Evolutionary conservation across 2,329 filamentous ascomycete species (phyloP).

Genomic region (Beauveria brongniartii): DNA sequence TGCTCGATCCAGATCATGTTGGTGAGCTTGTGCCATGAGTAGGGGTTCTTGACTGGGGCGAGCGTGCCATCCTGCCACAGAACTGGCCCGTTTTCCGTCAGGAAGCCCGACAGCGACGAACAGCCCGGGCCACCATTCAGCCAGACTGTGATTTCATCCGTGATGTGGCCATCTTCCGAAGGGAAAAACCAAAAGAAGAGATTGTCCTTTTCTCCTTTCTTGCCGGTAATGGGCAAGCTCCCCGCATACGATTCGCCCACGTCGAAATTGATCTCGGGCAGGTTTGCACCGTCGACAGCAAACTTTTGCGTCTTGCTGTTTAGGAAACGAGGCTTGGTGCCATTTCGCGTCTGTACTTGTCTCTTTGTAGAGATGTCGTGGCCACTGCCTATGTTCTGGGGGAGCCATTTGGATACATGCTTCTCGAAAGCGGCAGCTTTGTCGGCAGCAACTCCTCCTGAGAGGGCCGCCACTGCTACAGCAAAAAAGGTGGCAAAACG

Average conservation of each 20-base stretch:
- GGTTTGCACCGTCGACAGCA: conserved; percentile 52
- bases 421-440: not conserved
- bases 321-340: not conserved
- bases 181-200: conserved; percentile 64
- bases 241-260: conserved; percentile 60
- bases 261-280: conserved; percentile 65
- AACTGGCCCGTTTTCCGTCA: conserved; percentile 72
- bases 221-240: conserved; percentile 46
- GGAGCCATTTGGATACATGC: not conserved
- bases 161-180: conserved; percentile 38
- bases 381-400: too few species aligned
- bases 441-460: not conserved
- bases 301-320: conserved; percentile 31
- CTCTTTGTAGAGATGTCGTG: not conserved
- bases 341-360: not conserved
- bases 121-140: conserved; percentile 50
- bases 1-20: conserved; percentile 73
- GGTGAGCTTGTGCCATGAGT: conserved; percentile 65
- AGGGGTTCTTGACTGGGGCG: conserved; percentile 56
- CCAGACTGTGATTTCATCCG: conserved; percentile 56
- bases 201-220: conserved; percentile 39
- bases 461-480: not conserved
- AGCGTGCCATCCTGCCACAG: conserved; percentile 63
- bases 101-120: conserved; percentile 55
- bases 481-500: not conserved